A percentile compares a stretch with the other conserved stretches of the same genome.
These are phyloP conservation scores for Fusarium nurragi DNA, from an alignment of 2,329 filamentous ascomycete genomes.

Conservation along the genomic window DNA sequence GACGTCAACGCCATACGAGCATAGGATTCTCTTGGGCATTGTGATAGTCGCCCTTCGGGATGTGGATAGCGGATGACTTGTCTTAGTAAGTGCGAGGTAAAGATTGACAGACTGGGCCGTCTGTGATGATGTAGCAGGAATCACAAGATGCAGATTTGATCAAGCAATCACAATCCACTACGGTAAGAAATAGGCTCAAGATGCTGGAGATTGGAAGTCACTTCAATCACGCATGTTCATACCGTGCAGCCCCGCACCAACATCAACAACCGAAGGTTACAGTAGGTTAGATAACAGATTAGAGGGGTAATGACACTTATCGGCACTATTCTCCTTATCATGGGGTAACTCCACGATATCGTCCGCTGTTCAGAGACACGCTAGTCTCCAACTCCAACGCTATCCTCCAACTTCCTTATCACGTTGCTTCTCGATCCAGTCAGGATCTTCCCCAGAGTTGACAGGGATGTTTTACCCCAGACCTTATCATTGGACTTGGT, in stretches of 20 bases:
- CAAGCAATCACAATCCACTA: not conserved
- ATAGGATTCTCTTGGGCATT: conserved; percentile 11
- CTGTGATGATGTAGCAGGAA: too few relatives aligned
- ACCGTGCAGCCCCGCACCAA: not conserved
- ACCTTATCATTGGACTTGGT: conserved; percentile 16
- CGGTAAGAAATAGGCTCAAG: not conserved
- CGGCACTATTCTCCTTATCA: conserved; percentile 1
- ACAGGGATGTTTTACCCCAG: conserved; percentile 20
- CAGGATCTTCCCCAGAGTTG: conserved; percentile 17
- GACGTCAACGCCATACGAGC: conserved; percentile 73
- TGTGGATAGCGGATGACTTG: too few relatives aligned
- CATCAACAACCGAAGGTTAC: not conserved
- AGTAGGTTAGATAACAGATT: not conserved
- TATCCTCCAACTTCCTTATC: conserved; percentile 25
- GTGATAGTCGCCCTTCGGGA: too few relatives aligned
- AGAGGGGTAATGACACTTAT: conserved; percentile 19
- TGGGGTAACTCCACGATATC: conserved; percentile 43
- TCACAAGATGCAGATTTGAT: not conserved
- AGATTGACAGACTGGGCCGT: not conserved
- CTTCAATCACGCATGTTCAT: not conserved
- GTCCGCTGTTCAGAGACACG: not conserved
- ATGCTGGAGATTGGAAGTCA: not conserved
- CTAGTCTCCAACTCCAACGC: conserved; percentile 21
- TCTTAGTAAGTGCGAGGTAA: not conserved
- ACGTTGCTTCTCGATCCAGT: conserved; percentile 1